These are phyloP conservation scores for Samsoniella hepiali DNA, from an alignment of 2,329 filamentous ascomycete genomes.

Conservation along the genomic window DNA sequence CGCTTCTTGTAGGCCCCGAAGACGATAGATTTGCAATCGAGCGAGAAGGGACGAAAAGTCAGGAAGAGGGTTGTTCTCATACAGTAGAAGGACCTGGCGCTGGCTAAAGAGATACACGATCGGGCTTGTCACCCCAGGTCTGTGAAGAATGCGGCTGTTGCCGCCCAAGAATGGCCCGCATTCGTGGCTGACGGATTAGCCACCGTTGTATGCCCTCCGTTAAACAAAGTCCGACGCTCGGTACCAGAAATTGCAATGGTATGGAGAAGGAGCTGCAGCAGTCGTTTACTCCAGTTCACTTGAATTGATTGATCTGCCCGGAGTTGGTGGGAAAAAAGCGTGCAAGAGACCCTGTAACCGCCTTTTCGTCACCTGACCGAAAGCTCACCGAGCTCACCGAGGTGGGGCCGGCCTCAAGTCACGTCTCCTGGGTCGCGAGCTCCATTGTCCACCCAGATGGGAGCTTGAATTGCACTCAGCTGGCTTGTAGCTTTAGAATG, in stretches of 20 bases:
- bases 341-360: neutral
- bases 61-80: too few relatives aligned
- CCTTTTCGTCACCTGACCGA: constrained; percentile 1
- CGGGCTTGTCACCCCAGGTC: neutral
- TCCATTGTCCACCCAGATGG: neutral
- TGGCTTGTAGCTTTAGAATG: constrained; percentile 35
- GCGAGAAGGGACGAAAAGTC: neutral
- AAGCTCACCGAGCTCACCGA: constrained; percentile 1
- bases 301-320: neutral
- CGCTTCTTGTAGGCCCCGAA: neutral
- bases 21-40: neutral
- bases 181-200: neutral
- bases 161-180: neutral
- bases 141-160: neutral
- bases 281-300: neutral
- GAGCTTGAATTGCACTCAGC: neutral
- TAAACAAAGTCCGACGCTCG: neutral
- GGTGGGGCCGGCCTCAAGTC: constrained; percentile 7
- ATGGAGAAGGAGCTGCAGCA: neutral
- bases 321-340: neutral
- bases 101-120: neutral
- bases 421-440: constrained; percentile 12
- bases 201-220: neutral
- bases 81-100: neutral
- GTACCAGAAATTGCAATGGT: too few relatives aligned